Conservation (phyloP, 306 rosid genomes). For the Argentina anserina region DNA sequence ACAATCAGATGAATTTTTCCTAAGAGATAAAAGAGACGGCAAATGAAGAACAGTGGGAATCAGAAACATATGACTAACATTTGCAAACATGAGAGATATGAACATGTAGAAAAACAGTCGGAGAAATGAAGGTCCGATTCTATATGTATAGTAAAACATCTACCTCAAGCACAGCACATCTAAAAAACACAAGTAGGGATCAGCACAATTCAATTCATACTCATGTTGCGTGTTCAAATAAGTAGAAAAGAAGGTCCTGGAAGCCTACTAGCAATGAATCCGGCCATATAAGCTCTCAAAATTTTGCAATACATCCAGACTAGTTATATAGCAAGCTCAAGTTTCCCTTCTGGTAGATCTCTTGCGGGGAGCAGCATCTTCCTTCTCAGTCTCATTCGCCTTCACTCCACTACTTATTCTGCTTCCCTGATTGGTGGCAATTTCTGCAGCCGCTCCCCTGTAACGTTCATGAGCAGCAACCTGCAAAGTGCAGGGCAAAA, state of each 20-base stretch:
- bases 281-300: neutral
- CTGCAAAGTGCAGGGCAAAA: neutral
- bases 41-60: too few relatives aligned
- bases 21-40: too few relatives aligned
- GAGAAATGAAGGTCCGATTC: neutral
- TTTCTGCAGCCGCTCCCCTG: constrained; percentile 31
- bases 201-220: neutral
- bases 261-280: neutral
- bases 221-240: neutral
- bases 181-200: neutral
- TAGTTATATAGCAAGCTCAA: constrained; percentile 20
- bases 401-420: constrained; percentile 32
- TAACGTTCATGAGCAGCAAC: constrained; percentile 40
- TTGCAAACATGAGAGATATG: neutral
- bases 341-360: constrained; percentile 56
- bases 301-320: neutral
- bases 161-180: neutral
- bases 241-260: neutral
- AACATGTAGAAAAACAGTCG: neutral
- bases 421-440: constrained; percentile 20
- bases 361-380: constrained; percentile 50
- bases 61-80: too few relatives aligned
- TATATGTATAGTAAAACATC: neutral
- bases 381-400: constrained; percentile 49
- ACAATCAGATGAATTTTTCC: too few relatives aligned